These are phyloP conservation scores for Kondoa malvinella DNA, from an alignment of 768 basidiomycete species.

Conservation along the genomic window DNA sequence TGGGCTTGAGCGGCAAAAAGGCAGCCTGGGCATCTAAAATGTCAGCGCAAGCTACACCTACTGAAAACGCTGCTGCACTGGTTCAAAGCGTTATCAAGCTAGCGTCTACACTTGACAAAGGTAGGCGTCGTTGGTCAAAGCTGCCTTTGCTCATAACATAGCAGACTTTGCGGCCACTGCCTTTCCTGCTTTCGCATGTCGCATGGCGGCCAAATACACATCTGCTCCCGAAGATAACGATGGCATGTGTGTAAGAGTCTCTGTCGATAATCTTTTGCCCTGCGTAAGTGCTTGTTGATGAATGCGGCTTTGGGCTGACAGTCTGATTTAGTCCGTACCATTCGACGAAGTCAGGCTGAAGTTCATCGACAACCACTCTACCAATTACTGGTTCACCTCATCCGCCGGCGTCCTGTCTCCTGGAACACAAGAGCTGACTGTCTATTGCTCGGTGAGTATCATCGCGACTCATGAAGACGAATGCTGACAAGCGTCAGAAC, in stretches of 20 bases:
- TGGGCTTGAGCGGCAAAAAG: not conserved
- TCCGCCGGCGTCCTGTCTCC: conserved; percentile 38
- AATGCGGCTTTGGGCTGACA: not conserved
- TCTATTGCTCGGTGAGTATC: conserved; percentile 56
- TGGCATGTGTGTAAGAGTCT: conserved; percentile 37
- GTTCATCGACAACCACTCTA: conserved; percentile 48
- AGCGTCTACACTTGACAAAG: conserved; percentile 25
- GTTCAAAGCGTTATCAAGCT: not conserved
- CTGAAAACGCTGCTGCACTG: no score
- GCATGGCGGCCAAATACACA: conserved; percentile 7
- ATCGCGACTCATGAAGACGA: not conserved
- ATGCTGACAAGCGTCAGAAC: not conserved
- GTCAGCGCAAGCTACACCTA: no score
- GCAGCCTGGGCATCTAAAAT: not conserved
- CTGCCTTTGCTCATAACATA: no score
- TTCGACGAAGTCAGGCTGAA: conserved; percentile 47
- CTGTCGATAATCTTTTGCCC: conserved; percentile 50
- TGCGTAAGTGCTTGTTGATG: conserved; percentile 44
- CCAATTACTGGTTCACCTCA: conserved; percentile 44
- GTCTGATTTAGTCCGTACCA: conserved; percentile 40
- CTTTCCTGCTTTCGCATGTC: conserved; percentile 30
- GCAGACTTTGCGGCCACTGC: conserved; percentile 51
- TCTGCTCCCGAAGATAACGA: conserved; percentile 13
- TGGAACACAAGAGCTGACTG: conserved; percentile 43
- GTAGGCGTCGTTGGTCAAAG: conserved; percentile 16